phyloP scores from a whole-genome alignment of 257 asterid genomes.

The Scutellaria galericulata region DNA sequence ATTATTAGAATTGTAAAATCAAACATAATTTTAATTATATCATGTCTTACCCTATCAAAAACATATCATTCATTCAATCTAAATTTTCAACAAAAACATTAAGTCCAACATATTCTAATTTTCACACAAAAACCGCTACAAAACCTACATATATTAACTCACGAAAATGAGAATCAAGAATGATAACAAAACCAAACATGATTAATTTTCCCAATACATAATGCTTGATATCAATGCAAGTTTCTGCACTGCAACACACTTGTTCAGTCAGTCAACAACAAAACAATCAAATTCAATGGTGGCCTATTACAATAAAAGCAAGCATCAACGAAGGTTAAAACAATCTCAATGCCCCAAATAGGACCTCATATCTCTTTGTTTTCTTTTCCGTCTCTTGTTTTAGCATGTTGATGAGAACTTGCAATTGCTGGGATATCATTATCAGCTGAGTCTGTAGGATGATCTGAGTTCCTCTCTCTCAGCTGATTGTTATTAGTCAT shows the following conservation, averaged over 20 bases:
- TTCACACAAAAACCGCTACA: too few species aligned
- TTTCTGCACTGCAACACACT: constrained; percentile 3
- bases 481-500: constrained; percentile 55
- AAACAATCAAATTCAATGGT: not conserved
- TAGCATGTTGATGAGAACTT: constrained; percentile 49
- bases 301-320: not conserved
- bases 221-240: not conserved
- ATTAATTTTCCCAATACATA: too few species aligned
- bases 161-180: too few species aligned
- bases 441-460: constrained; percentile 40
- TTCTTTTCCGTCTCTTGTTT: constrained; percentile 61
- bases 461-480: constrained; percentile 69
- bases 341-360: not conserved
- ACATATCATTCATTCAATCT: too few species aligned
- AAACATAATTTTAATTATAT: too few species aligned
- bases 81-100: too few species aligned
- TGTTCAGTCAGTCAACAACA: constrained; percentile 8
- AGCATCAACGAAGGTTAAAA: not conserved
- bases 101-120: too few species aligned
- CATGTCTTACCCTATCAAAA: too few species aligned
- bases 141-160: too few species aligned
- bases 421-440: constrained; percentile 48
- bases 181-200: too few species aligned
- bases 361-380: constrained; percentile 46
- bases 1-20: too few species aligned